phyloP scores from a whole-genome alignment of 176 grass and related monocot genomes.

The Calamus simplicifolius region DNA sequence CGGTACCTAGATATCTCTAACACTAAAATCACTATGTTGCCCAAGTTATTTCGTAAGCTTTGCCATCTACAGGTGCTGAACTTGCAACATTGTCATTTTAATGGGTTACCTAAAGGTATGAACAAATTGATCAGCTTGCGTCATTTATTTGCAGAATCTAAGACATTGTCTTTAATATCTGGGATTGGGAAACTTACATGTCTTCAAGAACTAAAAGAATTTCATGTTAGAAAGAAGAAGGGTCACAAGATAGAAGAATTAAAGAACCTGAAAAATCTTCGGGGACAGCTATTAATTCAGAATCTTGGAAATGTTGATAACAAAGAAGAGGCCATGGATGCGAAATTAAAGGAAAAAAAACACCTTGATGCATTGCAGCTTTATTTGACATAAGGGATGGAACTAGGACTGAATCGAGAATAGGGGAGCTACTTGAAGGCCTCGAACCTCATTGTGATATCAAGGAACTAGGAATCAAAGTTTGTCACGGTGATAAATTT shows the following conservation, averaged over 20 bases:
- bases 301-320: conserved; percentile 7
- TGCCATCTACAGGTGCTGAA: conserved; percentile 34
- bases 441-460: background rate
- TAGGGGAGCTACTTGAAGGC: no score
- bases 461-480: conserved; percentile 21
- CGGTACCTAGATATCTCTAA: conserved; percentile 14
- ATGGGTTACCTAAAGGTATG: conserved; percentile 13
- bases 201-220: conserved; percentile 26
- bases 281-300: conserved; percentile 16
- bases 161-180: background rate
- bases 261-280: conserved; percentile 3
- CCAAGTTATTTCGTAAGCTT: conserved; percentile 10
- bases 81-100: conserved; percentile 6
- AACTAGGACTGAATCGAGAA: no score
- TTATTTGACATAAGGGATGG: no score
- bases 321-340: no score
- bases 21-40: conserved; percentile 11
- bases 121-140: conserved; percentile 21
- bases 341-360: no score
- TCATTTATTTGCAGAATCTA: conserved; percentile 22
- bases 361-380: no score
- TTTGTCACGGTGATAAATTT: conserved; percentile 12
- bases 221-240: conserved; percentile 2
- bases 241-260: conserved; percentile 37
- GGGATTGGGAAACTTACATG: conserved; percentile 31